phyloP scores from a whole-genome alignment of 1,284 basidiomycete species.

The Pholiota adiposa region DNA sequence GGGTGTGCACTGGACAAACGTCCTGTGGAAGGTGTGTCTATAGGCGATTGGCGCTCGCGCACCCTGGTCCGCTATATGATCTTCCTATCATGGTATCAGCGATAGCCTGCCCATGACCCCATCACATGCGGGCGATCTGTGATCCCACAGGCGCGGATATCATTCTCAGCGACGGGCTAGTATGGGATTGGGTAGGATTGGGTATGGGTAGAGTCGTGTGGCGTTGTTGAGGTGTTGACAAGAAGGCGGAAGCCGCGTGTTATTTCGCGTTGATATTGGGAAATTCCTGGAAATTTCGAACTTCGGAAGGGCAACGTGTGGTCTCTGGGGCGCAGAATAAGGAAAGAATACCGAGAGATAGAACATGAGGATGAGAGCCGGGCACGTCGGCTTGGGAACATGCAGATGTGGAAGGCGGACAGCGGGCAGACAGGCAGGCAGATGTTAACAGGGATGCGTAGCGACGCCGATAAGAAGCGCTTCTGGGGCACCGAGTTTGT shows the following conservation, averaged over 20 bases:
- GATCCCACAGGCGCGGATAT: not conserved
- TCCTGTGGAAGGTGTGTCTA: no score
- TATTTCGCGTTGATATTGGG: not conserved
- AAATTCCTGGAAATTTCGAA: no score
- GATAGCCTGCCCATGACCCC: not conserved
- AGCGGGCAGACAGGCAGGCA: not conserved
- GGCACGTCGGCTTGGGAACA: constrained; percentile 10
- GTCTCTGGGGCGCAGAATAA: not conserved
- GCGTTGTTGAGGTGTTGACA: not conserved
- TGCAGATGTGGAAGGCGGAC: not conserved
- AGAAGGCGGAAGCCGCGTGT: not conserved
- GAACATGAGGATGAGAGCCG: not conserved
- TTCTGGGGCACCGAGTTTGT: no score
- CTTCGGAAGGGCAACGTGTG: not conserved
- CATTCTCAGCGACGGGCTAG: no score
- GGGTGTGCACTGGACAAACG: no score
- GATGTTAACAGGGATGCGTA: no score
- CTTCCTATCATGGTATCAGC: not conserved
- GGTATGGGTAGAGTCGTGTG: not conserved
- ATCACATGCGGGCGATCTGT: not conserved
- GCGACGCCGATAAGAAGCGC: no score
- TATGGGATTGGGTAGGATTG: not conserved
- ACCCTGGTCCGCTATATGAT: not conserved
- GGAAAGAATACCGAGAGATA: no score
- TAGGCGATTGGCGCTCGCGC: no score